These are phyloP conservation scores for Lentinula raphanica DNA, from an alignment of 768 basidiomycete genomes.

Conservation along the genomic window DNA sequence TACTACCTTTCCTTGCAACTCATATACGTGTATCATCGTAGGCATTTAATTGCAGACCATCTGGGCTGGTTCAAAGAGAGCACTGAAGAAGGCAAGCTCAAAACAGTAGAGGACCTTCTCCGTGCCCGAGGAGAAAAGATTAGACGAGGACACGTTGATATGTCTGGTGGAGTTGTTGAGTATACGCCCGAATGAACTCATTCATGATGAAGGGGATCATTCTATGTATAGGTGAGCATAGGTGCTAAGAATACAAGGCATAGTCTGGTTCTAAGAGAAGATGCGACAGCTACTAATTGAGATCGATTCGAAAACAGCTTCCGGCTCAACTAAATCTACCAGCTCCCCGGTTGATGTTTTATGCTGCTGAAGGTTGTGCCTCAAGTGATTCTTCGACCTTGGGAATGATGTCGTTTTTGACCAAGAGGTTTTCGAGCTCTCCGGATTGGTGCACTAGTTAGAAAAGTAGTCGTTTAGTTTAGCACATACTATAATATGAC, in stretches of 20 bases:
- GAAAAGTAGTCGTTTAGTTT: slow-evolving; percentile 2
- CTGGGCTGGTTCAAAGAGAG: slow-evolving; percentile 88
- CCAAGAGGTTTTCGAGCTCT: slow-evolving; percentile 80
- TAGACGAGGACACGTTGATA: slow-evolving; percentile 40
- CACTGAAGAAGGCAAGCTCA: slow-evolving; percentile 65
- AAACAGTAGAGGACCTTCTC: slow-evolving; percentile 81
- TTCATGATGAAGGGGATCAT: neutral
- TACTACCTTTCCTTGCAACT: neutral
- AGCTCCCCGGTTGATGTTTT: neutral
- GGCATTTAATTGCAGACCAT: slow-evolving; percentile 86
- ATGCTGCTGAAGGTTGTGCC: neutral
- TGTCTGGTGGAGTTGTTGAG: slow-evolving; percentile 49
- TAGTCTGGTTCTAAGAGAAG: neutral
- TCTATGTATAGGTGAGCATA: slow-evolving; percentile 6
- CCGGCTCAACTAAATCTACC: neutral
- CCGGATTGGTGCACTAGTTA: slow-evolving; percentile 90
- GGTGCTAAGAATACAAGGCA: neutral
- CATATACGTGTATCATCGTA: slow-evolving; percentile 21
- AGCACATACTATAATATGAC: neutral
- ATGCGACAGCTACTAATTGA: neutral
- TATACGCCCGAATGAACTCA: slow-evolving; percentile 21
- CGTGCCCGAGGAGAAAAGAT: slow-evolving; percentile 76
- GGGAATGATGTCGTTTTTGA: slow-evolving; percentile 65
- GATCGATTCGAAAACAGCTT: neutral
- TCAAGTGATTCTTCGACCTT: slow-evolving; percentile 24